Evolutionary conservation across 2,329 filamentous ascomycete genomes (phyloP).

Genomic region (Stemphylium vesicarium): DNA sequence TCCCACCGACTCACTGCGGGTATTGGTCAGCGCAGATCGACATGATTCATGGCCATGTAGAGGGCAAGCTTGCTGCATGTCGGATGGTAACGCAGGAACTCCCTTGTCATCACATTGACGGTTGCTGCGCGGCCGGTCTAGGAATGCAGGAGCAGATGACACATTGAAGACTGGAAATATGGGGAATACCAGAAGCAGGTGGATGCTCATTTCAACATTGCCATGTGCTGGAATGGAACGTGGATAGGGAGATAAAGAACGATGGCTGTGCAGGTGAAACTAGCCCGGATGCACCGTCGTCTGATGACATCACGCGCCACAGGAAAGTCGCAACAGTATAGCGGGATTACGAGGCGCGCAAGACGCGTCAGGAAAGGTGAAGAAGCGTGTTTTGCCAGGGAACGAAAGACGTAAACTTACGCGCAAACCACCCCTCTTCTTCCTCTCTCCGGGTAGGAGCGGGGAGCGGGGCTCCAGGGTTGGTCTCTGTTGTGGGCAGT

Average conservation of each 20-base stretch:
- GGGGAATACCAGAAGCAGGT: constrained; percentile 10
- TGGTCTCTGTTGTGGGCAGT: constrained; percentile 79
- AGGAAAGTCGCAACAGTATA: constrained; percentile 2
- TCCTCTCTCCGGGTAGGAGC: constrained; percentile 86
- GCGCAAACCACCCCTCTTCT: constrained; percentile 91
- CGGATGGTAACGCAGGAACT: constrained; percentile 53
- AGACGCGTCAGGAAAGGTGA: constrained; percentile 11
- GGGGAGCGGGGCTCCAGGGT: constrained; percentile 82
- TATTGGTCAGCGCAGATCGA: constrained; percentile 41
- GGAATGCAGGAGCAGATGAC: constrained; percentile 39
- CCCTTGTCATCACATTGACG: constrained; percentile 41
- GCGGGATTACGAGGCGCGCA: no score
- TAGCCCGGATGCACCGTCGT: constrained; percentile 30
- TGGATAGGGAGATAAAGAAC: constrained; percentile 16
- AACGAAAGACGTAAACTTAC: constrained; percentile 68
- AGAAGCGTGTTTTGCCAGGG: constrained; percentile 25
- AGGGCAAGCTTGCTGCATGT: constrained; percentile 49
- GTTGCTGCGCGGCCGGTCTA: constrained; percentile 32
- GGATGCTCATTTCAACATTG: constrained; percentile 28
- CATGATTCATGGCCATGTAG: constrained; percentile 29
- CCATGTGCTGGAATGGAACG: constrained; percentile 23
- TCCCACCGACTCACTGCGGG: constrained; percentile 93
- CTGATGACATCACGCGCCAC: constrained; percentile 39
- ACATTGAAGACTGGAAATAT: constrained; percentile 12
- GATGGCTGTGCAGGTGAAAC: constrained; percentile 34